Percentiles rank a stretch among this genome's conserved stretches.
These are phyloP conservation scores for Scheffersomyces titani DNA, from an alignment of 1,139 yeast genomes.

Conservation along the genomic window DNA sequence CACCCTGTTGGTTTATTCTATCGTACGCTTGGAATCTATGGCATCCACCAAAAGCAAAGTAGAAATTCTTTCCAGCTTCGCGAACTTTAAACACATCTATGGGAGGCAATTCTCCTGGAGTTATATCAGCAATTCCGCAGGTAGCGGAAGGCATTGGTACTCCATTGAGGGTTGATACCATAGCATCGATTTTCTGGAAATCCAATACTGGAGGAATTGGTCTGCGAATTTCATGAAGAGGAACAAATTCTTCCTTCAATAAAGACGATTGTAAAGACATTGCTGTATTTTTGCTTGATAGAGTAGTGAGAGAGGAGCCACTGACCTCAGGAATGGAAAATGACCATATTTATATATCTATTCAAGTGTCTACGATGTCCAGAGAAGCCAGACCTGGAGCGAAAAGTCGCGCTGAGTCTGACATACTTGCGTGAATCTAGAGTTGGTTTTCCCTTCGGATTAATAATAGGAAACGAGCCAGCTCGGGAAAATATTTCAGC, in stretches of 20 bases:
- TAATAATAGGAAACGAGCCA: neutral
- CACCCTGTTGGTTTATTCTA: constrained; percentile 23
- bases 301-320: neutral
- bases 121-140: constrained; percentile 54
- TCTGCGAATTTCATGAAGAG: constrained; percentile 64
- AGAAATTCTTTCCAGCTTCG: constrained; percentile 59
- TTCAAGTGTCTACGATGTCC: neutral
- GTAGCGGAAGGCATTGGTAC: constrained; percentile 65
- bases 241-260: constrained; percentile 56
- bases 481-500: neutral
- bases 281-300: neutral
- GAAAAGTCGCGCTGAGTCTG: neutral
- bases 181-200: constrained; percentile 67
- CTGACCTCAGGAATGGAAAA: neutral
- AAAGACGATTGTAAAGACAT: constrained; percentile 42
- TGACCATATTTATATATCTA: neutral
- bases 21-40: constrained; percentile 83
- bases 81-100: constrained; percentile 71
- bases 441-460: neutral
- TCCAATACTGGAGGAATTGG: constrained; percentile 87
- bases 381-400: neutral
- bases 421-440: neutral
- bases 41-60: constrained; percentile 86
- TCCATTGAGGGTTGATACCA: constrained; percentile 74
- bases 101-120: constrained; percentile 71